Conservation (phyloP, 176 grass and related monocot genomes). For the Zoysia japonica region DNA sequence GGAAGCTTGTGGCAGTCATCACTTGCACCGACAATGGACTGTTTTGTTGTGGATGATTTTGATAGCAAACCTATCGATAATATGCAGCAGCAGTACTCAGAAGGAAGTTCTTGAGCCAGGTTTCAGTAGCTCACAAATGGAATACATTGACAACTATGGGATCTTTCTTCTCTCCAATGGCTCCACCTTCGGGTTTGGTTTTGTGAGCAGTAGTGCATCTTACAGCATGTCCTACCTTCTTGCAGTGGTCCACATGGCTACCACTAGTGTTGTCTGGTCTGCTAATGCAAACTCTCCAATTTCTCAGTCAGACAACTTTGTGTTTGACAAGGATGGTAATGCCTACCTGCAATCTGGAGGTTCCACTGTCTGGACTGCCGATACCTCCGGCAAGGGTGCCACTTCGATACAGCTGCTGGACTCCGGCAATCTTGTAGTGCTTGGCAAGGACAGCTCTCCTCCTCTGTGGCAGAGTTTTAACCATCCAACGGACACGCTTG, state of each 20-base stretch:
- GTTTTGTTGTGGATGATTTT: slow-evolving; percentile 35
- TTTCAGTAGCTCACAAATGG: slow-evolving; percentile 68
- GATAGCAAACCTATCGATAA: slow-evolving; percentile 36
- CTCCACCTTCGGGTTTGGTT: slow-evolving; percentile 76
- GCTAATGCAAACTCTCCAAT: slow-evolving; percentile 66
- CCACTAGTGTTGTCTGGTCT: slow-evolving; percentile 59
- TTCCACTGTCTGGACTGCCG: slow-evolving; percentile 57
- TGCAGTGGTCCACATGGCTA: slow-evolving; percentile 52
- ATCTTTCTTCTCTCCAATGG: slow-evolving; percentile 74
- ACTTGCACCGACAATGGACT: neutral
- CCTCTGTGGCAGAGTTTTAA: slow-evolving; percentile 89
- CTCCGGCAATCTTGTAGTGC: slow-evolving; percentile 72
- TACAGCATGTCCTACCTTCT: slow-evolving; percentile 68
- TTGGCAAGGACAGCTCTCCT: slow-evolving; percentile 52
- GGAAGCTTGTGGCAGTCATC: neutral
- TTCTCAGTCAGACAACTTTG: slow-evolving; percentile 61
- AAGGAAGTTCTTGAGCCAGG: slow-evolving; percentile 50
- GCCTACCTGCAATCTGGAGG: slow-evolving; percentile 68
- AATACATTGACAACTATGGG: slow-evolving; percentile 76
- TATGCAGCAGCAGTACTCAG: slow-evolving; percentile 55
- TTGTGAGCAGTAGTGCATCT: slow-evolving; percentile 40
- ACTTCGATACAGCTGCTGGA: slow-evolving; percentile 68
- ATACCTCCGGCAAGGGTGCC: slow-evolving; percentile 52
- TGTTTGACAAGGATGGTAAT: slow-evolving; percentile 68
- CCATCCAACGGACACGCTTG: slow-evolving; percentile 80